These are phyloP conservation scores for Sarocladium kiliense DNA, from an alignment of 2,329 filamentous ascomycete species.

Conservation along the genomic window DNA sequence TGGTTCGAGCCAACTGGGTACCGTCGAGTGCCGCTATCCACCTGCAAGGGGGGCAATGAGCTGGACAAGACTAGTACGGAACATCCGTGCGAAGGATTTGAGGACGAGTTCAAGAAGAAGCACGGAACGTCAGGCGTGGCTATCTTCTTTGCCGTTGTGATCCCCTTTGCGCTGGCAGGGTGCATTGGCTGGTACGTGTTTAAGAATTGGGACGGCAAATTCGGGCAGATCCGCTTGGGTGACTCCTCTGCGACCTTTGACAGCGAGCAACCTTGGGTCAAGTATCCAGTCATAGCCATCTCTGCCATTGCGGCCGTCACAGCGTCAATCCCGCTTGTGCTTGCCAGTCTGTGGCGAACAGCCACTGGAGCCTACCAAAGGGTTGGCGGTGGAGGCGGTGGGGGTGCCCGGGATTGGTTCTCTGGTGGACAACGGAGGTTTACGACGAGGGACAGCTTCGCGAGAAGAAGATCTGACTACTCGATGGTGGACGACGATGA, in stretches of 20 bases:
- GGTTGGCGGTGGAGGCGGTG: conserved; percentile 28
- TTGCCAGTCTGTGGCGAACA: conserved; percentile 67
- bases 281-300: conserved; percentile 72
- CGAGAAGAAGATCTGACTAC: conserved; percentile 82
- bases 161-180: conserved; percentile 67
- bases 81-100: conserved; percentile 66
- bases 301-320: conserved; percentile 58
- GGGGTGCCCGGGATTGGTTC: conserved; percentile 44
- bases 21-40: conserved; percentile 83
- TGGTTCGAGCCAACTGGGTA: conserved; percentile 86
- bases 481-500: conserved; percentile 87
- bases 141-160: conserved; percentile 79
- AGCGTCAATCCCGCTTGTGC: conserved; percentile 64
- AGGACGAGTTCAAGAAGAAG: conserved; percentile 72
- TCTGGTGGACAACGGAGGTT: conserved; percentile 64
- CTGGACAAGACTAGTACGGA: conserved; percentile 59
- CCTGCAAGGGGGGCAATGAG: conserved; percentile 71
- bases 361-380: conserved; percentile 46
- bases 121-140: conserved; percentile 65
- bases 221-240: conserved; percentile 86
- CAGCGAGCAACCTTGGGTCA: conserved; percentile 70
- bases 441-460: conserved; percentile 85
- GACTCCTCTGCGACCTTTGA: conserved; percentile 57
- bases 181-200: conserved; percentile 81
- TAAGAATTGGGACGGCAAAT: conserved; percentile 80